Evolutionary conservation across 2,329 filamentous ascomycete genomes (phyloP), one percentile per base, ranked within the genome.

Genomic region (Colletotrichum sp.): DNA sequence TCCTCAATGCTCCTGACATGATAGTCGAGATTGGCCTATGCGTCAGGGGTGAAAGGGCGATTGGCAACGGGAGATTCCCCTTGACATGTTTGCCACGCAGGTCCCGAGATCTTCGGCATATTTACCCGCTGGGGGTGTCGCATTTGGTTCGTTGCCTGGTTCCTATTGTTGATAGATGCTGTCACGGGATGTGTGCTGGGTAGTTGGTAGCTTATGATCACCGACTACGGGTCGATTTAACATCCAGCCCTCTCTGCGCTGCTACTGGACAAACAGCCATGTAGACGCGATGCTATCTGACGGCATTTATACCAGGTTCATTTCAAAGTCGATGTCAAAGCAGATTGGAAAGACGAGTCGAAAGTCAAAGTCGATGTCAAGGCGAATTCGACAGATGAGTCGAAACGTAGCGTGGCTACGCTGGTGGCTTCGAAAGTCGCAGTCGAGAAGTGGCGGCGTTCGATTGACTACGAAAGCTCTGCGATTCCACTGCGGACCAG

Each of bases 81-180:
- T 52, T 52, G n/a, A 6, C 43, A 6, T 52, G 43, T 52, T 52
- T 52, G n/a, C 43, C 0, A 7, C 7, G 3, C n/a, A 48, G 10
- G n/a, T 4, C 2, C 43, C 0, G 6, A 52, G 10, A 21, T 21
- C 3, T 52, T 13, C 10, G 43, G n/a, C 43, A 13, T 2, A 21
- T 52, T 21, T 13, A 21, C 6, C 43, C 43, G 43, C 43, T 48
- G 4, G 9, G 5, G 3, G n/a, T 21, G 18, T 43, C 39, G 8
- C 8, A 43, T 18, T 43, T 43, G 39, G 39, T 7, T 7, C 10
- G 10, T 21, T 13, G 3, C 5, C 10, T 52, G 6, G n/a, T 7
- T 3, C 6, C 10, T 52, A 4, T 21, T 21, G 10, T 21, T 0
- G n/a, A n/a, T n/a, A n/a, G n/a, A 13, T 7, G n/a, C 10, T 0